Conservation (phyloP, 1,284 basidiomycete genomes). For the Chalciporus sp. region DNA sequence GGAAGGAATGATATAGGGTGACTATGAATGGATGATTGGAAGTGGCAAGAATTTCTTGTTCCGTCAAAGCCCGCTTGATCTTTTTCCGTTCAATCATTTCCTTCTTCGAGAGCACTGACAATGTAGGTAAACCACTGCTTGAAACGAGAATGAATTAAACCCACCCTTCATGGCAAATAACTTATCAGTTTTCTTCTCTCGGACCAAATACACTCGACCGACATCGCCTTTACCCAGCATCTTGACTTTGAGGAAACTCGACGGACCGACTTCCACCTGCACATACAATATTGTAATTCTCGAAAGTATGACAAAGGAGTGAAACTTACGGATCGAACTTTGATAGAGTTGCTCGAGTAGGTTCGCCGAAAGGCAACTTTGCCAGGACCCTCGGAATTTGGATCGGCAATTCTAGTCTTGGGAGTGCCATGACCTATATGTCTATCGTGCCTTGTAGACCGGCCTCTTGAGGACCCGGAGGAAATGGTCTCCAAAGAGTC, state of each 20-base stretch:
- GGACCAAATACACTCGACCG: constrained; percentile 93
- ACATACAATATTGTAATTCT: constrained; percentile 1
- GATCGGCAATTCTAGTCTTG: constrained; percentile 48
- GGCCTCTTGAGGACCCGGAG: constrained; percentile 66
- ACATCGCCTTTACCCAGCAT: constrained; percentile 96
- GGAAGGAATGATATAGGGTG: constrained; percentile 96
- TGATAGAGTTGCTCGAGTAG: constrained; percentile 97
- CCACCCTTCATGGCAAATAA: constrained; percentile 96
- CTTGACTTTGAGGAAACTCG: constrained; percentile 93
- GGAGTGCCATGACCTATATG: constrained; percentile 28
- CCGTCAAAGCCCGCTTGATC: constrained; percentile 94
- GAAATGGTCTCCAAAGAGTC: constrained; percentile 74
- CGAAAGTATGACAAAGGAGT: constrained; percentile 2
- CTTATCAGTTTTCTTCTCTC: constrained; percentile 93
- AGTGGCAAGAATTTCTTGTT: constrained; percentile 95
- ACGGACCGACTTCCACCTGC: constrained; percentile 88
- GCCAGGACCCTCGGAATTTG: constrained; percentile 49
- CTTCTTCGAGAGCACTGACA: constrained; percentile 89
- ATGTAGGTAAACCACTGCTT: constrained; percentile 37
- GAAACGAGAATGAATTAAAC: constrained; percentile 17
- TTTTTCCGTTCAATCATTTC: constrained; percentile 99
- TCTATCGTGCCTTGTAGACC: constrained; percentile 41
- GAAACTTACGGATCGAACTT: constrained; percentile 77
- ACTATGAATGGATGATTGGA: constrained; percentile 99
- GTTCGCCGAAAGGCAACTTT: constrained; percentile 87